Evolutionary conservation across 352 stramenopile species (phyloP), one percentile per base, ranked within the genome.

Genomic region (Pythium inflatum): DNA sequence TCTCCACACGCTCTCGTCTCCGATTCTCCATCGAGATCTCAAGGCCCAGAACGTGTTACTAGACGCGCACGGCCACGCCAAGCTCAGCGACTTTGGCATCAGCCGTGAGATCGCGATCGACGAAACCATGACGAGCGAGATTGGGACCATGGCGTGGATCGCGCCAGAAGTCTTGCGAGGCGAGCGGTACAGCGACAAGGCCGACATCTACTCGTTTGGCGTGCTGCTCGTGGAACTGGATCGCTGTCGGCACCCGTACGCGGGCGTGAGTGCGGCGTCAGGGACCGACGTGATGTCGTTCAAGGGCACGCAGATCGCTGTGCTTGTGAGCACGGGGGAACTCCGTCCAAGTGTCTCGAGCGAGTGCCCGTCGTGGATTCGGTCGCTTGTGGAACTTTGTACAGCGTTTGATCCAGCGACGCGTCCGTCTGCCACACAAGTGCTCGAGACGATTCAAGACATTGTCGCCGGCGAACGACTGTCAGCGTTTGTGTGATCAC

Each of bases 191-290:
- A 72, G 65, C 14, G 70, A 74, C 46, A 77, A 75, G 64, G 73
- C 69, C 7, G 73, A 80, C 31, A 77, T 80, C 24, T 80, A 80
- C 55, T 77, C 69, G 40, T 65, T 80, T 18, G 73, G 73, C 3
- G 65, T 80, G 25, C 22, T 80, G 27, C 53, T 80, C 20, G 68
- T 73, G 16, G 68, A 62, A 22, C 9, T 62, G 25, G 55, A 62
- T 50, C 41, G 14, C 11, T n/a, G 41, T 50, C 41, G 41, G 8
- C 41, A 50, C n/a, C 41, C 41, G 14, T 50, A 50, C 41, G 41
- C 41, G 34, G 34, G n/a, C n/a, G n/a, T n/a, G n/a, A n/a, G n/a
- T n/a, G n/a, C n/a, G n/a, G n/a, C n/a, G n/a, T n/a, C n/a, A 50
- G 12, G n/a, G 20, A 24, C 41, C 41, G 41, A 50, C 41, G 41